These are phyloP conservation scores for Lactarius tabidus DNA, from an alignment of 768 basidiomycete species.

Conservation along the genomic window DNA sequence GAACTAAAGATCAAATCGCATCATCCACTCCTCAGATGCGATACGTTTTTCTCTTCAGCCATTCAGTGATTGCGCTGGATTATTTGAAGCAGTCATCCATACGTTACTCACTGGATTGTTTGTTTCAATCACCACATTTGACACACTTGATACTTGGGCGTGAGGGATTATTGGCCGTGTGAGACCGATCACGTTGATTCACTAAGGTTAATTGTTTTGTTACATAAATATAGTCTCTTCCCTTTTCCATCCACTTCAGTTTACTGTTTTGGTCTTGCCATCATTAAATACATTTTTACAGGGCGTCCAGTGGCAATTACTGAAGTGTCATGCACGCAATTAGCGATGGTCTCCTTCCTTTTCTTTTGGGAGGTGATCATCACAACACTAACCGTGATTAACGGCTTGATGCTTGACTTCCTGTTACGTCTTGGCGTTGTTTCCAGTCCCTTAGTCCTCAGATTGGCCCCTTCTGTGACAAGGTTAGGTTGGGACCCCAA, in stretches of 20 bases:
- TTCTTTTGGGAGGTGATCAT: background rate
- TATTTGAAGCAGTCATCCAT: no score
- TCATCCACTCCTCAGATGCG: background rate
- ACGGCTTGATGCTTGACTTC: background rate
- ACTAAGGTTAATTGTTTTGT: background rate
- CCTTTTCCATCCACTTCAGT: background rate
- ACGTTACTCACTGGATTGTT: no score
- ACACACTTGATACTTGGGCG: no score
- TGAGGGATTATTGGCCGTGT: background rate
- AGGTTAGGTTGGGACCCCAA: background rate
- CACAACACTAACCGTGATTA: background rate
- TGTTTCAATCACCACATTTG: no score
- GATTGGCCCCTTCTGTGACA: background rate
- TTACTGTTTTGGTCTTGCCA: background rate
- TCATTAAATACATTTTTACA: background rate
- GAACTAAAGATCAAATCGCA: background rate
- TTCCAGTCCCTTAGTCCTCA: background rate
- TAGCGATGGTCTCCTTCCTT: no score
- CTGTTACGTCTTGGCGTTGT: background rate
- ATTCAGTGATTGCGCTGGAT: no score
- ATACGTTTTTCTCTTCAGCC: background rate
- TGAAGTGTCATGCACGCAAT: background rate
- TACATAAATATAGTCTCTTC: background rate
- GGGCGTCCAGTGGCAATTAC: background rate
- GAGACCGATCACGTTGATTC: background rate